Conservation (phyloP, 2,329 filamentous ascomycete genomes). For the Sporothrix sp. region DNA sequence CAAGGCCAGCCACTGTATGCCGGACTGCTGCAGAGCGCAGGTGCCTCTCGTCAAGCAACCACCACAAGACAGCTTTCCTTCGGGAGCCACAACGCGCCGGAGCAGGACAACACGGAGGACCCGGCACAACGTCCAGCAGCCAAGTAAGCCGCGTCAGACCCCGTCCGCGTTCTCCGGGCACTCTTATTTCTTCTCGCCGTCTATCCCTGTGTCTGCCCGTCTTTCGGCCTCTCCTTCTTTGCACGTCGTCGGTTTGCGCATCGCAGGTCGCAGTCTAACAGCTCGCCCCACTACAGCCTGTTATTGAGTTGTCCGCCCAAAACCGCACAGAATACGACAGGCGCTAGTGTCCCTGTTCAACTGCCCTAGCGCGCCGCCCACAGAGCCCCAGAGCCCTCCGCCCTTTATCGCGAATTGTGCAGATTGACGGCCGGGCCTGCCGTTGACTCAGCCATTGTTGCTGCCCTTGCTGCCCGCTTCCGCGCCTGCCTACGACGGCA, state of each 20-base stretch:
- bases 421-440: constrained; percentile 3
- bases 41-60: too few relatives aligned
- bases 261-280: too few relatives aligned
- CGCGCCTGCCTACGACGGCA: not conserved
- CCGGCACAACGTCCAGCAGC: not conserved
- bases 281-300: too few relatives aligned
- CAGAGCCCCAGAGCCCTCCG: not conserved
- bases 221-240: too few relatives aligned
- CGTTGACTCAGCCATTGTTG: constrained; percentile 5
- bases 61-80: too few relatives aligned
- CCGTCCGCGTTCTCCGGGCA: not conserved
- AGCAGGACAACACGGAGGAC: not conserved
- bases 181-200: not conserved
- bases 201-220: not conserved
- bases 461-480: not conserved
- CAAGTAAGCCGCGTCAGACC: not conserved
- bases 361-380: too few relatives aligned
- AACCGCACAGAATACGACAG: too few relatives aligned
- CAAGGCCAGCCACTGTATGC: too few relatives aligned
- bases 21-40: too few relatives aligned
- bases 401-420: not conserved
- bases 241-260: too few relatives aligned
- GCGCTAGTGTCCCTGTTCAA: too few relatives aligned
- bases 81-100: not conserved
- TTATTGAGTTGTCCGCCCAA: too few relatives aligned